Base-by-base conservation (phyloP, 2,329 filamentous ascomycete species). In the Didymella segeticola region DNA sequence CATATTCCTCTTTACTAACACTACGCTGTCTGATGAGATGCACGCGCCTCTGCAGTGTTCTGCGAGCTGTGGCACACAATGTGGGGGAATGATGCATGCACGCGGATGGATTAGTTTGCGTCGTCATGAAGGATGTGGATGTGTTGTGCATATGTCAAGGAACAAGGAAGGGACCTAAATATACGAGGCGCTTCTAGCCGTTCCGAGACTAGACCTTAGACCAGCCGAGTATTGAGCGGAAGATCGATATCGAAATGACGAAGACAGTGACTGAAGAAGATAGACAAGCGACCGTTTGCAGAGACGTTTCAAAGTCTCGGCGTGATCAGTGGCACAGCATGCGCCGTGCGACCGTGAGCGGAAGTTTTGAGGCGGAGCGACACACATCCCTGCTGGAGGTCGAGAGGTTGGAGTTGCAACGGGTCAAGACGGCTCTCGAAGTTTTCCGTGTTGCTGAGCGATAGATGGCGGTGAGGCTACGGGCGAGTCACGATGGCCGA, bases 281-380 rank as follows among this genome's bases (percentile, higher is more conserved):
- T 26, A 23, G 22, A 38, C 46, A 56, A 56, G 53, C 53, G 47
- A 56, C 53, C 53, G 53, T 56, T 56, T 51, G 47, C 47, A 51
- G 42, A 37, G 23, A 41, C 36, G 46, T 50, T 50, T 41, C 34
- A 36, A 23, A 12, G 29, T 12, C 36, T 42, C 29, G n/a, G 41
- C 25, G 15, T 42, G 37, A 26, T 31, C 45, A 43, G 53, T 50
- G 29, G 36, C 53, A 56, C 53, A 22, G 20, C 53, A 31, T 50
- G 45, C 39, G 36, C 31, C 20, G 45, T 54, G 45, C n/a, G n/a
- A 45, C 39, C 19, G 39, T 41, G 27, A 34, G 34, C 46, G 51
- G 45, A 39, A 49, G 39, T 29, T 45, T 34, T 45, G 51, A 49
- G 25, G 45, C 39, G 39, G 25, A 39, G 14, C 37, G 31, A 30